Base-by-base conservation (phyloP, 441 rosid genomes). In the Arabidopsis hybrid region DNA sequence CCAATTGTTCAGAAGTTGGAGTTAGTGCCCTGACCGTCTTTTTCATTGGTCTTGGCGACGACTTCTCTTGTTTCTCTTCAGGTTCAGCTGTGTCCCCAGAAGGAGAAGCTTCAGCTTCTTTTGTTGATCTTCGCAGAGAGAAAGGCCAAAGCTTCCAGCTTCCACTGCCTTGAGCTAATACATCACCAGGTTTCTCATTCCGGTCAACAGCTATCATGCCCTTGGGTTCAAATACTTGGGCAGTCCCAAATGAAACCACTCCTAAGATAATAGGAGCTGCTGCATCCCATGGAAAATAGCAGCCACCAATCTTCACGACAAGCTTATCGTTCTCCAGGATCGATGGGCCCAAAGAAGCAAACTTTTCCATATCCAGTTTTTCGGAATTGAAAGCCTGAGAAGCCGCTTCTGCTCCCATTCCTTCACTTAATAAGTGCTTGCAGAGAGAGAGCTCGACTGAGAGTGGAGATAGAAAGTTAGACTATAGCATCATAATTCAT, bases 101-200 rank as follows among this genome's bases (percentile, higher is more conserved):
- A 52, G 66, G 69, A 77, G 80, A 29, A 7, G 21, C 82, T 63
- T 53, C 76, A 36, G 63, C 45, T 57, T 77, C 79, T n/a, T 89
- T 85, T 57, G 74, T 85, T 60, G 95, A 79, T 67, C 79, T 77
- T 75, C 77, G 79, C 60, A 81, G 83, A 80, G 86, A 78, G 85
- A 93, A 91, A 69, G 99, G 99, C 98, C 97, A 93, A 72, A 95
- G 77, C 71, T 83, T 81, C 99, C 99, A 93, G 82, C 89, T 86
- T 80, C 89, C 93, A 66, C 80, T 67, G 14, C 71, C 49, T 14
- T 84, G 75, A 73, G 76, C 73, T 67, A 45, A 58, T 57, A 58
- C 45, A 72, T 86, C 79, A 64, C 85, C 80, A 72, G 82, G 68
- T 71, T 80, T 80, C 81, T 83, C 86, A 56, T 68, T 82, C 68